Evolutionary conservation across 2,329 filamentous ascomycete species (phyloP), one percentile per base, ranked within the genome.

Genomic region (Trichoderma sp.): DNA sequence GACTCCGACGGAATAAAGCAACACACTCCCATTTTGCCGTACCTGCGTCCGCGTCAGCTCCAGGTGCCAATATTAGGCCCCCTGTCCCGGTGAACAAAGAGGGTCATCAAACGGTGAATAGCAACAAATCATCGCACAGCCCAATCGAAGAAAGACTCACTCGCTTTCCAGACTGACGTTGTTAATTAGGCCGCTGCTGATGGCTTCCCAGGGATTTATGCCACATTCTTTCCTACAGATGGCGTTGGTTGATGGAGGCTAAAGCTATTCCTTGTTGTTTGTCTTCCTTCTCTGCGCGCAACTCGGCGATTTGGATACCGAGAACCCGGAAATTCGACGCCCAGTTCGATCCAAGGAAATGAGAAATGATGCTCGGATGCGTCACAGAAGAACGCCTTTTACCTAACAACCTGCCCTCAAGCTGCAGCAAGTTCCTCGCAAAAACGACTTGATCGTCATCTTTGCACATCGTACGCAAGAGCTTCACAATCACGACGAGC

Each of bases 281-380:
- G 21, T 60, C 47, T 39, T 28, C 5, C 26, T n/a, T 51, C 19
- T 30, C 15, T 6, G 48, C 44, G 50, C n/a, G 60, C 34, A 48
- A 5, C 21, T 21, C 44, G 6, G 26, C 26, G 12, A 56, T 63
- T 63, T 50, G 44, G 44, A 24, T 60, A 60, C 57, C 44, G 44
- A 26, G 15, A 47, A 12, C 14, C 17, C 7, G 44, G 43, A 56
- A 48, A 39, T 43, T 19, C 26, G 43, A 26, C n/a, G 14, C 7
- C n/a, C 9, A 6, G 17, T 15, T 26, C 14, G 15, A 24, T 15
- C 15, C 21, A 30, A 26, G 7, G 0, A 55, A 7, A 7, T 26
- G 28, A 39, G 3, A 17, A 41, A 2, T 2, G 12, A 17, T 14
- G 19, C 6, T 19, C 3, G 15, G 10, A 12, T 47, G 47, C 19